Evolutionary conservation across 1,284 basidiomycete species (phyloP).

Genomic region (Trichosporon asahii): DNA sequence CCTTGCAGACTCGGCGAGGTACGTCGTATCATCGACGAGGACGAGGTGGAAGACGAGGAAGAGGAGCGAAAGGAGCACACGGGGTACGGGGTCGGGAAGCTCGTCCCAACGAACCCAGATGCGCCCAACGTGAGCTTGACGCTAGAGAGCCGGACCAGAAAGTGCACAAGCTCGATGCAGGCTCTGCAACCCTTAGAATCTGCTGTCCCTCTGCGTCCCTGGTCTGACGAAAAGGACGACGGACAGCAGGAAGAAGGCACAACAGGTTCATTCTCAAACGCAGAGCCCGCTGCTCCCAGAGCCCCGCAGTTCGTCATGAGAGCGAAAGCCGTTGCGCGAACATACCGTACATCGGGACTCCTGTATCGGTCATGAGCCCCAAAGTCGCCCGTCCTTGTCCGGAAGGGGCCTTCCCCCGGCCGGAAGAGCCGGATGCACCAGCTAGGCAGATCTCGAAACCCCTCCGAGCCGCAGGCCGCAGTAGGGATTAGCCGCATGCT

Average conservation of each 20-base stretch:
- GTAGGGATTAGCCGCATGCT: background rate
- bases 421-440: background rate
- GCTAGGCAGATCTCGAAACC: background rate
- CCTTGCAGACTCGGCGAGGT: background rate
- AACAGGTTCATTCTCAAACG: slow-evolving; percentile 1
- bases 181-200: background rate
- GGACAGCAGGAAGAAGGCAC: background rate
- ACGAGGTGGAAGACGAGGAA: background rate
- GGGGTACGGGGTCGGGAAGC: background rate
- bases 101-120: background rate
- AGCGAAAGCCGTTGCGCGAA: background rate
- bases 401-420: too few relatives aligned
- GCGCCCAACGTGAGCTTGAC: background rate
- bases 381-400: background rate
- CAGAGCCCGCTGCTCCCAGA: background rate
- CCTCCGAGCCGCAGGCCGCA: background rate
- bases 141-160: background rate
- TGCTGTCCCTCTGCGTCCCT: slow-evolving; percentile 4
- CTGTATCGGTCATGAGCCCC: background rate
- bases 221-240: background rate
- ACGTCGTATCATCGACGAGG: background rate
- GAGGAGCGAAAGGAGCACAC: background rate
- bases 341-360: background rate
- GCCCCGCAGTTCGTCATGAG: background rate
- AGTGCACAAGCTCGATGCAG: background rate